Percentiles rank a stretch among this genome's conserved stretches.
Evolutionary conservation across 164 flowering plant genomes (phyloP).

Genomic region (Chimonanthus praecox): DNA sequence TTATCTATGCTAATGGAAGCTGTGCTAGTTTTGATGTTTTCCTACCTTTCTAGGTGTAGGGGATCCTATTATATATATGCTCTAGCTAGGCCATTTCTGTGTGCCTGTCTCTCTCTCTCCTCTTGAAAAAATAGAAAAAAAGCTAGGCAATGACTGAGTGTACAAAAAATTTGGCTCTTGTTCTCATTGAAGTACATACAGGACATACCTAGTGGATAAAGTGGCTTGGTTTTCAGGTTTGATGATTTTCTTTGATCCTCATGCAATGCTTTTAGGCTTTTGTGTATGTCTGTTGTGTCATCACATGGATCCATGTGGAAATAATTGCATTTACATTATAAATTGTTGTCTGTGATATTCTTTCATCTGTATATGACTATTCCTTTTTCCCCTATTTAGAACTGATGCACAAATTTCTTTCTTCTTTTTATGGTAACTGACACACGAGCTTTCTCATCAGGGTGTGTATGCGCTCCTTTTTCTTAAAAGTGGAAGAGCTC

Average conservation of each 20-base stretch:
- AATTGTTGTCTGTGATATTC: not conserved
- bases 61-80: not conserved
- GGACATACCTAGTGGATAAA: not conserved
- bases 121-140: no score
- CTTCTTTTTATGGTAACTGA: no score
- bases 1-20: not conserved
- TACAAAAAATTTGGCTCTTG: not conserved
- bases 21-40: no score
- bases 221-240: not conserved
- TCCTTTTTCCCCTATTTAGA: not conserved
- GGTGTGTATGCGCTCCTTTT: slow-evolving; percentile 93
- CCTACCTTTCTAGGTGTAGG: no score
- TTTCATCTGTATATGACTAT: not conserved
- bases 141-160: not conserved
- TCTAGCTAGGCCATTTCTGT: not conserved
- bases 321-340: not conserved
- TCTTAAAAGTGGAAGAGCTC: slow-evolving; percentile 61
- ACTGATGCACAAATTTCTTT: not conserved
- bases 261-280: not conserved
- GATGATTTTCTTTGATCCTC: not conserved
- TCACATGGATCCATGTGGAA: not conserved
- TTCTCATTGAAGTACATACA: not conserved
- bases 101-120: no score
- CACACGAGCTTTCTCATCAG: slow-evolving; percentile 26
- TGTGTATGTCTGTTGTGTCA: not conserved